Conservation (phyloP, 345 rosid species). For the Salix arbutifolia region DNA sequence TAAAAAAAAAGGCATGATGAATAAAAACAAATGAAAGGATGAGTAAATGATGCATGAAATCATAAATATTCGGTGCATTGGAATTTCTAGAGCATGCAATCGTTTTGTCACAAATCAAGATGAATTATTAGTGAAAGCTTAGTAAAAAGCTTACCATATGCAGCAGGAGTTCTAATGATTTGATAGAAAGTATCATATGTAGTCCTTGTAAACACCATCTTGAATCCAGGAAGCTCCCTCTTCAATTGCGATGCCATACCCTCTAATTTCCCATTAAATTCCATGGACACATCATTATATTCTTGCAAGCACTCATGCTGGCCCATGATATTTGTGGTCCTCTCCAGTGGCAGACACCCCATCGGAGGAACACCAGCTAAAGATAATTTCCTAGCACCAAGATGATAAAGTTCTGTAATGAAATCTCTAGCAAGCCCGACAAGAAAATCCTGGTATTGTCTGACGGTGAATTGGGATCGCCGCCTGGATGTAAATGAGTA, state of each 20-base stretch:
- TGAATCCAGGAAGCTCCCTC: slow-evolving; percentile 44
- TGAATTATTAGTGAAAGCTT: background rate
- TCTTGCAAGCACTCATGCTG: slow-evolving; percentile 49
- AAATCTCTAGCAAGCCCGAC: slow-evolving; percentile 50
- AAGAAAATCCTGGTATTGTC: slow-evolving; percentile 55
- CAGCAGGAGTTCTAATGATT: slow-evolving; percentile 38
- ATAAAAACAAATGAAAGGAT: background rate
- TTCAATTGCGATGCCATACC: slow-evolving; percentile 33
- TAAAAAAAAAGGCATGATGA: no score
- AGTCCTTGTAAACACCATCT: slow-evolving; percentile 38
- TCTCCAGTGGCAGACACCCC: slow-evolving; percentile 83
- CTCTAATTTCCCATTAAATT: slow-evolving; percentile 51
- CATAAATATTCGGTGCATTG: background rate
- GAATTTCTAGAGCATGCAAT: background rate
- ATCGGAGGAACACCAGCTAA: slow-evolving; percentile 65
- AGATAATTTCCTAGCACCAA: slow-evolving; percentile 66
- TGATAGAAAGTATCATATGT: slow-evolving; percentile 39
- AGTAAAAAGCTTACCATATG: slow-evolving; percentile 31
- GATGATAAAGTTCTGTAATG: slow-evolving; percentile 45
- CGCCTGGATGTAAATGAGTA: slow-evolving; percentile 43
- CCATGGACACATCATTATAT: slow-evolving; percentile 57
- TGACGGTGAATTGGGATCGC: slow-evolving; percentile 34
- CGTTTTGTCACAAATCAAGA: background rate
- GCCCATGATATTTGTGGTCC: slow-evolving; percentile 49
- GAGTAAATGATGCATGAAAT: background rate